Percentiles rank a stretch among this genome's conserved stretches.
Evolutionary conservation across 257 asterid species (phyloP).

Genomic region (Solanum verrucosum): DNA sequence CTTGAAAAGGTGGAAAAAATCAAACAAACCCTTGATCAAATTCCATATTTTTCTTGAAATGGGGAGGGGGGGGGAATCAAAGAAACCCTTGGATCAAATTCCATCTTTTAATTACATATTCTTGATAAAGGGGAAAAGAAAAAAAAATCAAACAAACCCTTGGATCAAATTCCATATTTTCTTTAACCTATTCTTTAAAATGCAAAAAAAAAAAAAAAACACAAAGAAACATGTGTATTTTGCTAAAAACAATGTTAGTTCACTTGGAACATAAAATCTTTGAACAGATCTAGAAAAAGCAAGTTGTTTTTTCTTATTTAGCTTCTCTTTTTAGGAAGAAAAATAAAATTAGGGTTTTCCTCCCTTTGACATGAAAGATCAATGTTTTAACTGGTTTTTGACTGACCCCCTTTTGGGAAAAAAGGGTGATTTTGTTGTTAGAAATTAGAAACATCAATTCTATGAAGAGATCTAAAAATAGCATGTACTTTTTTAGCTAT

Average conservation of each 20-base stretch:
- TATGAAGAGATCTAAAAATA: conserved; percentile 28
- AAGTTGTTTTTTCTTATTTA: background rate
- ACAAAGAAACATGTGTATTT: conserved; percentile 11
- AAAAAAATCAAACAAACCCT: background rate
- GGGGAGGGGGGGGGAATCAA: too few species aligned
- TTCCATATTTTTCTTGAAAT: background rate
- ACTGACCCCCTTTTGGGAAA: background rate
- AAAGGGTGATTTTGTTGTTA: background rate
- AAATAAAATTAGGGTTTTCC: background rate
- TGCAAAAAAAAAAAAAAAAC: background rate
- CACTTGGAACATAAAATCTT: conserved; percentile 6
- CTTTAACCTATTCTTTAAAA: background rate
- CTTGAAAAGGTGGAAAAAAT: background rate
- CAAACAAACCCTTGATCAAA: background rate
- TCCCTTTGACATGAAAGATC: background rate
- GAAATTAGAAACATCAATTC: background rate
- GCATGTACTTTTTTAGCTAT: conserved; percentile 11
- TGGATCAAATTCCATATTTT: background rate
- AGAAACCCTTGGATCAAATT: too few species aligned
- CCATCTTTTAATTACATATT: too few species aligned
- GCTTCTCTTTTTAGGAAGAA: background rate
- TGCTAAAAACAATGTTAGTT: conserved; percentile 27
- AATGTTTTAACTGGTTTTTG: background rate
- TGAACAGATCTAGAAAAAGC: conserved; percentile 9
- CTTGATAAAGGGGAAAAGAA: too few species aligned